A percentile compares a stretch with the other conserved stretches of the same genome.
Conservation (phyloP, 2,329 filamentous ascomycete species). For the Arthrinium puccinioides region DNA sequence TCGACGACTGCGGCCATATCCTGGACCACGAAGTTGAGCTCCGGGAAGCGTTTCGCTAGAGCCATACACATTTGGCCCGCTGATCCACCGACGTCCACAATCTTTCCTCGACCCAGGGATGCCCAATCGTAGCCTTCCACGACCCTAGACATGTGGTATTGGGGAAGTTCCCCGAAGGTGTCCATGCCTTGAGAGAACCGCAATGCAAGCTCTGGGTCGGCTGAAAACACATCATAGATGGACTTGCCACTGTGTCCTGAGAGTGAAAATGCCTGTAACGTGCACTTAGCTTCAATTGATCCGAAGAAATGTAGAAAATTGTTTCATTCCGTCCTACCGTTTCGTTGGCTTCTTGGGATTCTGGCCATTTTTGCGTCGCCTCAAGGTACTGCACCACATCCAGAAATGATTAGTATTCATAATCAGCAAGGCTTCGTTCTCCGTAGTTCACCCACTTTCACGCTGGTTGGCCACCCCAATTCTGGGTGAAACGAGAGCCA, state of each 20-base stretch:
- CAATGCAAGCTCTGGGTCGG: background rate
- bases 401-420: too few relatives aligned
- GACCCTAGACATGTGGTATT: background rate
- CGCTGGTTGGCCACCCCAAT: background rate
- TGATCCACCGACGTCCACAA: slow-evolving; percentile 34
- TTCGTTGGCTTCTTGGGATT: background rate
- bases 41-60: slow-evolving; percentile 6
- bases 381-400: background rate
- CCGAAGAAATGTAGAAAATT: background rate
- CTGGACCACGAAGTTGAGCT: slow-evolving; percentile 18
- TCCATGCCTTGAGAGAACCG: background rate
- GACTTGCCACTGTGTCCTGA: background rate
- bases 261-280: background rate
- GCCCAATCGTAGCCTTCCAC: slow-evolving; percentile 21
- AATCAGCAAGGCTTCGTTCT: background rate
- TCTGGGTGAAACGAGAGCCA: background rate
- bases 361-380: background rate
- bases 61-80: slow-evolving; percentile 8
- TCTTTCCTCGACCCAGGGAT: slow-evolving; percentile 25
- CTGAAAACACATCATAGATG: background rate
- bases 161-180: background rate
- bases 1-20: slow-evolving; percentile 14
- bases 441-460: background rate
- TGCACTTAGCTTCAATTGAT: background rate
- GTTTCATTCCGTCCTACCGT: too few relatives aligned